Evolutionary conservation across 495 filamentous ascomycete species (phyloP), one percentile per base, ranked within the genome.

Genomic region (Penicillium waksmanii): DNA sequence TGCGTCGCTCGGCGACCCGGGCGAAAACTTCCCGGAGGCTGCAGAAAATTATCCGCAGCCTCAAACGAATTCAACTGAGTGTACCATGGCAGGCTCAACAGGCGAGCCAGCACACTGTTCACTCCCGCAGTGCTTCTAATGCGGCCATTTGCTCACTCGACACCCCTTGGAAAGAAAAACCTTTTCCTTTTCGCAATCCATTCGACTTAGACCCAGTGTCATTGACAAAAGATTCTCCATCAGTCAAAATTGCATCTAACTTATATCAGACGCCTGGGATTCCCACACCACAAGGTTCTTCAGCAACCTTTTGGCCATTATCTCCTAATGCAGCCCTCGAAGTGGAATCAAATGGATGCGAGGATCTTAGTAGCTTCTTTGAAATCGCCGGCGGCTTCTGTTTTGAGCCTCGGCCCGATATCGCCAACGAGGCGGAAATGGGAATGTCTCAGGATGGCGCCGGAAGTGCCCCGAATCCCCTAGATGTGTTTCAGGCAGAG

Each of bases 1-100:
- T 96, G 31, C 85, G 91, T 57, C 85, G 86, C 40, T 86, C 77
- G 12, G 72, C 74, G 0, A 76, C 73, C 5, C 65, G 73, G 11
- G 75, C 70, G 1, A 64, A 67, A n/a, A 74, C 70, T 9, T 78
- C 74, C 13, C 60, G 77, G 19, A 56, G 75, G 25, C 57, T 79
- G 7, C 70, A 72, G 54, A 78, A 79, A 33, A 73, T 79, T 11
- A 75, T 78, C 18, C 68, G 66, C 31, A 72, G 70, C 51, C 51
- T 78, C 38, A 79, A 79, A 27, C 61, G 62, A 0, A 76, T 79
- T 19, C 67, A 67, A 3, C 42, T 74, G n/a, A 70, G 67, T 12
- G 21, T 48, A 13, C 46, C 46, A 12, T 48, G 46, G 46, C 19
- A 63, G 10, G 50, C 23, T 7, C 43, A 52, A 3, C 18, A 34